These are phyloP conservation scores for Hypoxylon intermedium DNA, from an alignment of 495 filamentous ascomycete genomes.

Conservation along the genomic window DNA sequence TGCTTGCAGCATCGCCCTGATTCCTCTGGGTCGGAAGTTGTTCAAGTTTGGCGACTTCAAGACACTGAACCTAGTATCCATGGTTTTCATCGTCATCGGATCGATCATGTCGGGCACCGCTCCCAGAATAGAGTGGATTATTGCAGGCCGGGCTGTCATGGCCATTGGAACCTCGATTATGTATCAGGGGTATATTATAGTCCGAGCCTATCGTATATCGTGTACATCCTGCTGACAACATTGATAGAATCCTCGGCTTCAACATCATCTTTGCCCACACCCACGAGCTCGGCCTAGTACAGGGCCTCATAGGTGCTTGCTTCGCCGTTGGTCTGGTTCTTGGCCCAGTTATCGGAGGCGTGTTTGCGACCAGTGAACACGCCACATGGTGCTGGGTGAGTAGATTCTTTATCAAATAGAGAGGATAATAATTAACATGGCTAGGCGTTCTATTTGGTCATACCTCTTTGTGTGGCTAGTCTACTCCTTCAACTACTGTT, in stretches of 20 bases:
- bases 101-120: constrained; percentile 62
- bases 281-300: constrained; percentile 55
- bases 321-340: constrained; percentile 61
- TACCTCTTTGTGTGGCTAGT: constrained; percentile 59
- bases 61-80: constrained; percentile 55
- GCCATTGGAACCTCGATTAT: constrained; percentile 54
- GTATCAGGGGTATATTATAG: constrained; percentile 49
- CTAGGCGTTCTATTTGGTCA: constrained; percentile 68
- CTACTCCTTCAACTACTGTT: constrained; percentile 61
- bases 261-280: constrained; percentile 53
- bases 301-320: constrained; percentile 46
- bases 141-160: constrained; percentile 55
- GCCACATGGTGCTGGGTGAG: constrained; percentile 61
- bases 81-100: constrained; percentile 59
- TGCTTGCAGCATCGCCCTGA: constrained; percentile 53
- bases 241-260: constrained; percentile 46
- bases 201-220: too few relatives aligned
- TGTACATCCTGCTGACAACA: constrained; percentile 11
- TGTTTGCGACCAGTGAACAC: constrained; percentile 57
- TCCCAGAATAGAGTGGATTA: constrained; percentile 56
- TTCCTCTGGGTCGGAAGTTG: constrained; percentile 49
- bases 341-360: constrained; percentile 61
- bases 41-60: constrained; percentile 62
- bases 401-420: neutral
- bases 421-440: constrained; percentile 3